Base-by-base conservation (phyloP, 1,139 yeast genomes). In the Schizosaccharomyces versatilis region DNA sequence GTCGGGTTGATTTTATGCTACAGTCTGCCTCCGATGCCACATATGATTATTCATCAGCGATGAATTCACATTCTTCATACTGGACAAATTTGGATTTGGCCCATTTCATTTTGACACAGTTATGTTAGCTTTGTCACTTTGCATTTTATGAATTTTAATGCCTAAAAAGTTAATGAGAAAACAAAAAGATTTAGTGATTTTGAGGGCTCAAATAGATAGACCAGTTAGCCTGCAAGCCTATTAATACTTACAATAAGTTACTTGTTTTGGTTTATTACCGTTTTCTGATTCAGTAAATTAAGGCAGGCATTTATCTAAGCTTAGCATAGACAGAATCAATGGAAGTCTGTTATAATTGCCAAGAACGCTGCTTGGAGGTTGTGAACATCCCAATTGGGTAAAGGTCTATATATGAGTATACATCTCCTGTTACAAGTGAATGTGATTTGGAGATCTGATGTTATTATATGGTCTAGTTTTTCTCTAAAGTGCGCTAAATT, bases 71-170 rank as follows among this genome's bases (percentile, higher is more conserved):
- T 67, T 78, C 84, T 9, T 78, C 86, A 52, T 90, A 90, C 65
- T 82, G 88, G 66, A 95, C 85, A 63, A 94, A 85, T 62, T 75
- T 78, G 55, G 88, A 86, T 62, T 79, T 90, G 36, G 90, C 94
- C 0, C 83, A 81, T 1, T 86, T 88, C 61, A 67, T 88, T 3
- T 68, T 88, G 65, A 72, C 59, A 32, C 59, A 59, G 51, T 41
- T 57, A 14, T 48, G 57, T 17, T 47, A 55, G 55, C 17, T 17
- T 12, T 14, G 36, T 36, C 32, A 8, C 38, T 38, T 47, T 17
- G 12, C 9, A 47, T 12, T 17, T 17, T 32, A 32, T n/a, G 17
- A 40, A 53, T 15, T 12, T 10, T 15, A 52, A 38, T 17, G 15
- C n/a, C 53, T 14, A 17, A 47, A 44, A 12, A 38, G 2, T 17